Percentiles rank a stretch among this genome's conserved stretches.
Conservation (phyloP, 2,329 filamentous ascomycete species). For the Aureobasidium namibiae region DNA sequence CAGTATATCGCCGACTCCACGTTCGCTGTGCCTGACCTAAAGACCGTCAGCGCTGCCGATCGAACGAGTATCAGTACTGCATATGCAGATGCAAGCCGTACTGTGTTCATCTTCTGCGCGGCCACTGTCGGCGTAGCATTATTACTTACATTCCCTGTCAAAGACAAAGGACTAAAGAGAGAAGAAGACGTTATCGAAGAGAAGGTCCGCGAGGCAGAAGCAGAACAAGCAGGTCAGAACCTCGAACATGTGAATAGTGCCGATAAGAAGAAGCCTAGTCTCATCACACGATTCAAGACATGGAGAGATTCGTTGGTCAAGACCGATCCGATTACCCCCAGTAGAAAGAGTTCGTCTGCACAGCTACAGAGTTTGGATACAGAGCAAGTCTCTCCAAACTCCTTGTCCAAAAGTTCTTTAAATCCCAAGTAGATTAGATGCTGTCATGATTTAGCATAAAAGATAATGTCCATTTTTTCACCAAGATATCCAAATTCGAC, state of each 20-base stretch:
- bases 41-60: conserved; percentile 26
- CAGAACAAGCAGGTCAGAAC: background rate
- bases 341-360: background rate
- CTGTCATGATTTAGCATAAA: background rate
- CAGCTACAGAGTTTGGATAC: background rate
- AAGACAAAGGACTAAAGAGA: conserved; percentile 23
- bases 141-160: conserved; percentile 42
- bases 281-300: background rate
- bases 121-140: conserved; percentile 45
- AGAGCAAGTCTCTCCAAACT: background rate
- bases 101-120: conserved; percentile 50
- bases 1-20: conserved; percentile 32
- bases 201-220: background rate
- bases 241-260: background rate
- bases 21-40: conserved; percentile 30
- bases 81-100: conserved; percentile 46
- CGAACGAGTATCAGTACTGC: conserved; percentile 38
- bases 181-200: conserved; percentile 16
- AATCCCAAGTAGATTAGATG: background rate
- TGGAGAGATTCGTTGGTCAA: conserved; percentile 6
- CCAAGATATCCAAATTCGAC: no score
- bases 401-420: background rate
- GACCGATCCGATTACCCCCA: background rate
- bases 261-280: background rate
- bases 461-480: background rate